Percentiles rank a stretch among this genome's conserved stretches.
Conservation (phyloP, 306 rosid genomes). For the Cucurbita argyrosperma region DNA sequence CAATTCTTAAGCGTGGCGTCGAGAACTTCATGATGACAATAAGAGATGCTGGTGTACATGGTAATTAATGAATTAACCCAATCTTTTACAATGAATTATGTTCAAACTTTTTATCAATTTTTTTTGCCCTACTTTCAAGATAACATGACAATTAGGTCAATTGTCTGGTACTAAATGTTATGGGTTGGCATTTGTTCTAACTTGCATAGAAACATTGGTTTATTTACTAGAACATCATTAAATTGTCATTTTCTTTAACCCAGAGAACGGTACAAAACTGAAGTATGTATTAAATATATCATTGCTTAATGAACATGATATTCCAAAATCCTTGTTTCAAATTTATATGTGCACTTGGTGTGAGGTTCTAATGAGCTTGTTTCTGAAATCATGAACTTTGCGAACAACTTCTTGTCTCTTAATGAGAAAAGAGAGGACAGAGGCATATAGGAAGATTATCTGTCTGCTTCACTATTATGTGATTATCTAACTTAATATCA, state of each 20-base stretch:
- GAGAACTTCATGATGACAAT: conserved; percentile 54
- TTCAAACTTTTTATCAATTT: background rate
- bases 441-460: background rate
- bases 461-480: background rate
- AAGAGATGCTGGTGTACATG: conserved; percentile 58
- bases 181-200: background rate
- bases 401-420: background rate
- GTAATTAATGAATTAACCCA: conserved; percentile 17
- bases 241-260: background rate
- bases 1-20: conserved; percentile 76
- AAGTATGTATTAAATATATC: too few relatives aligned
- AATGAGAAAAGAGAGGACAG: background rate
- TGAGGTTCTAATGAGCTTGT: background rate
- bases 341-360: background rate
- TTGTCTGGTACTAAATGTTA: background rate
- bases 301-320: background rate
- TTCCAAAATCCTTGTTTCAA: background rate
- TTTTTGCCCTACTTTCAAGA: background rate
- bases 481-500: background rate
- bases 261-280: too few relatives aligned
- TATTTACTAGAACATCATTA: background rate
- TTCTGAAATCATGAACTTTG: background rate
- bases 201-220: background rate
- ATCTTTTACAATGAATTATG: conserved; percentile 14
- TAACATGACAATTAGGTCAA: background rate